Evolutionary conservation across 768 basidiomycete species (phyloP), one percentile per base, ranked within the genome.

Genomic region (Mycena latifolia): DNA sequence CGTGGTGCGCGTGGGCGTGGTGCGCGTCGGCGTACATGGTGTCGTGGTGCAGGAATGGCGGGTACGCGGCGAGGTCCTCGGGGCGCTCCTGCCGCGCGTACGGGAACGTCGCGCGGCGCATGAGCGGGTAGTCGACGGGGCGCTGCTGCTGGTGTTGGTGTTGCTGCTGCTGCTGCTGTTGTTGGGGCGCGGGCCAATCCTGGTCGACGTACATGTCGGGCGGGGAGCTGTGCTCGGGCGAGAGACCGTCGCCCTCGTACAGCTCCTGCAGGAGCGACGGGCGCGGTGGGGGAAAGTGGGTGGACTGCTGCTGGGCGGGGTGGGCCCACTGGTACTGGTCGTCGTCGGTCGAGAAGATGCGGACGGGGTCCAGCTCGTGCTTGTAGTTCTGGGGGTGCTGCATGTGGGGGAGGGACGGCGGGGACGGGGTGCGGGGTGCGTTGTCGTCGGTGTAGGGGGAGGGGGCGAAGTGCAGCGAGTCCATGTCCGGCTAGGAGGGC

Each of bases 371-470:
- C 43, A 77, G 45, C 62, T 75, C 67, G 22, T 77, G 65, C 66
- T 74, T 77, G 63, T 52, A 69, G 66, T 74, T 71, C 72, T 69
- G 75, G 68, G 71, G 74, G 78, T 60, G 65, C 67, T 71, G 57
- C 37, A 48, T 64, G 69, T 46, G 25, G 41, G 57, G 82, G 79
- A 69, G 77, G 18, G 78, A 73, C 48, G 78, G 81, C 24, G 92
- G 92, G 1, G 92, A 92, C 0, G 92, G 92, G 0, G 92, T 93
- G 60, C 91, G 86, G 2, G 92, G 92, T 1, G 90, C 82, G 55
- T 86, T 90, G 67, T 88, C 85, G 80, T 48, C 20, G 50, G 22
- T 9, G 56, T 43, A 43, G 18, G 41, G 41, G 20, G 20, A n/a
- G 41, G 56, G 14, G 9, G 90, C 88, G 77, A 90, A 92, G 54